These are phyloP conservation scores for Pezizomycotina sp. DNA, from an alignment of 2,329 filamentous ascomycete species.

Conservation along the genomic window DNA sequence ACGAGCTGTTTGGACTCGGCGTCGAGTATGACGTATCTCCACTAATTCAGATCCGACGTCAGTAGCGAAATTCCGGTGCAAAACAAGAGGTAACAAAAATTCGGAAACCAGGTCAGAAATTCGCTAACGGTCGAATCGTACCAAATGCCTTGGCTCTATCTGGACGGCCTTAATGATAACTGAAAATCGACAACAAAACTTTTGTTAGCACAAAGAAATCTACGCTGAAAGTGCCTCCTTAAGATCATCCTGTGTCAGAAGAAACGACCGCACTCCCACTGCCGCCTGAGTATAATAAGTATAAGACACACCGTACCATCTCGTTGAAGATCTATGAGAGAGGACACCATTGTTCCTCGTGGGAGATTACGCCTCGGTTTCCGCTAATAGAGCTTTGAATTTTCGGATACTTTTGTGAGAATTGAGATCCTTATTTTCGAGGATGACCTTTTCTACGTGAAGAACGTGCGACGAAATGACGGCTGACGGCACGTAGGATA, in stretches of 20 bases:
- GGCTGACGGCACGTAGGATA: too few relatives aligned
- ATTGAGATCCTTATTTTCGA: too few relatives aligned
- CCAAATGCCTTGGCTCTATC: slow-evolving; percentile 1
- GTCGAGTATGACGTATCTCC: slow-evolving; percentile 92
- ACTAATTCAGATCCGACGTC: slow-evolving; percentile 44
- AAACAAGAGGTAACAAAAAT: too few relatives aligned
- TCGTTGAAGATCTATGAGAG: slow-evolving; percentile 16
- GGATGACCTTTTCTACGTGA: too few relatives aligned
- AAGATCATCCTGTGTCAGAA: slow-evolving; percentile 9
- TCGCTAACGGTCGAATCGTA: neutral
- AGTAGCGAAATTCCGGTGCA: too few relatives aligned
- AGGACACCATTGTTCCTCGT: too few relatives aligned
- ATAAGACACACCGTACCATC: slow-evolving; percentile 3
- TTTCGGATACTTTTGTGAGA: too few relatives aligned
- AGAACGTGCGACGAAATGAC: too few relatives aligned
- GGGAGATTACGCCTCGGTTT: too few relatives aligned
- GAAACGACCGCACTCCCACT: neutral
- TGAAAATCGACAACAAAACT: too few relatives aligned
- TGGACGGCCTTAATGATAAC: slow-evolving; percentile 14
- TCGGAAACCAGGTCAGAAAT: slow-evolving; percentile 4
- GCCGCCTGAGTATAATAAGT: neutral
- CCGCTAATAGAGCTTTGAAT: too few relatives aligned
- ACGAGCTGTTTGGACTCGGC: slow-evolving; percentile 67
- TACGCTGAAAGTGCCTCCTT: slow-evolving; percentile 9
- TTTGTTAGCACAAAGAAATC: too few relatives aligned